Conservation (phyloP, 768 basidiomycete species). For the Dacryopinax spathularia region DNA sequence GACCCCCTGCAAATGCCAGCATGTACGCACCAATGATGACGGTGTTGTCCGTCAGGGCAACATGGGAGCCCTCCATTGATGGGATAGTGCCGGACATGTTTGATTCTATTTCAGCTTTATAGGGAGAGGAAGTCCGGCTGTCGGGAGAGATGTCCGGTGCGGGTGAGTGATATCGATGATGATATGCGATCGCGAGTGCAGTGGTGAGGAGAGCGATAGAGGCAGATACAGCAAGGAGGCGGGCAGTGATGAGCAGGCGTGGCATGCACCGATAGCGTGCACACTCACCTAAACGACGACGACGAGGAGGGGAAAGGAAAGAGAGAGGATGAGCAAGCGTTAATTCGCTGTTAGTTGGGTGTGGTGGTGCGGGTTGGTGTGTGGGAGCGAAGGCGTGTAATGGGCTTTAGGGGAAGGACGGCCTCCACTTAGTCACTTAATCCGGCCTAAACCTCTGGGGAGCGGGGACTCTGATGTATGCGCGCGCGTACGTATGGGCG, state of each 20-base stretch:
- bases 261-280: too few relatives aligned
- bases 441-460: not conserved
- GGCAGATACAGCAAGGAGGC: too few relatives aligned
- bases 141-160: not conserved
- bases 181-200: too few relatives aligned
- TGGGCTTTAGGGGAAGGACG: not conserved
- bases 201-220: too few relatives aligned
- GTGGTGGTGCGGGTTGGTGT: not conserved
- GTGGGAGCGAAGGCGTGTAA: not conserved
- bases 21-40: slow-evolving; percentile 61
- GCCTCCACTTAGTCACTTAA: not conserved
- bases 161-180: not conserved
- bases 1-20: not conserved
- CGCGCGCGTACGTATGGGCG: too few relatives aligned
- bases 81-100: slow-evolving; percentile 72
- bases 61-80: slow-evolving; percentile 63
- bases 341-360: not conserved
- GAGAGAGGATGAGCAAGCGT: not conserved
- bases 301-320: not conserved
- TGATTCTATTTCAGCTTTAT: slow-evolving; percentile 6
- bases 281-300: too few relatives aligned
- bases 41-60: slow-evolving; percentile 74
- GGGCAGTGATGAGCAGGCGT: too few relatives aligned
- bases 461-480: not conserved
- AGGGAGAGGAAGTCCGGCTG: not conserved